Evolutionary conservation across 1,284 basidiomycete species (phyloP), one percentile per base, ranked within the genome.

Genomic region (Ustilago lituana): DNA sequence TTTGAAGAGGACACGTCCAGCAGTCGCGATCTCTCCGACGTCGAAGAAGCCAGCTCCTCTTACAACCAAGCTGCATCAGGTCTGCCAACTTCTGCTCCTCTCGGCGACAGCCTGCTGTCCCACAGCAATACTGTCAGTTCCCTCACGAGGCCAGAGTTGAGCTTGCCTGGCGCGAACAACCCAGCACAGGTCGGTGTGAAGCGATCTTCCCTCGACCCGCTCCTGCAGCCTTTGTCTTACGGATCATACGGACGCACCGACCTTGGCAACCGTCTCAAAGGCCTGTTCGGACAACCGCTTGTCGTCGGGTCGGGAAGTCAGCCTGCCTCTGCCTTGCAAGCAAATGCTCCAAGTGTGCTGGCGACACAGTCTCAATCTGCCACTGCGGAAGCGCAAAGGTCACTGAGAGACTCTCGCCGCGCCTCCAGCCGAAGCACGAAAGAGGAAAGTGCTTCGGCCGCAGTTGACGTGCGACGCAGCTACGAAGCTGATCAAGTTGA

Each of bases 1-100:
- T 73, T 73, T 23, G 49, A 66, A n/a, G 64, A 70, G 23, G 71
- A 73, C 33, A 56, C 54, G 1, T 51, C 66, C 2, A 73, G 71
- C 57, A 73, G 71, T 32, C 62, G 60, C 17, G 67, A 70, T 23
- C 22, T 73, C 1, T 61, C 62, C 15, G 50, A 61, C 20, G 43
- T n/a, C 1, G 62, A 71, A 4, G 54, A 43, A 19, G 19, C 35
- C 4, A 19, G 8, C 29, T 7, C 24, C 10, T 6, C 27, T 8
- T 9, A 27, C 5, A 36, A 38, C 11, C 32, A 12, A 24, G n/a
- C 46, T 14, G 20, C 17, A 17, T n/a, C 47, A 17, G 7, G 7
- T 26, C 10, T 31, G 10, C 15, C 41, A 4, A 17, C 32, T 12
- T 14, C 37, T 23, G 32, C 22, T 20, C 20, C 31, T 17, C 12